Base-by-base conservation (phyloP, 2,329 filamentous ascomycete species). In the Helminthosporium solani region DNA sequence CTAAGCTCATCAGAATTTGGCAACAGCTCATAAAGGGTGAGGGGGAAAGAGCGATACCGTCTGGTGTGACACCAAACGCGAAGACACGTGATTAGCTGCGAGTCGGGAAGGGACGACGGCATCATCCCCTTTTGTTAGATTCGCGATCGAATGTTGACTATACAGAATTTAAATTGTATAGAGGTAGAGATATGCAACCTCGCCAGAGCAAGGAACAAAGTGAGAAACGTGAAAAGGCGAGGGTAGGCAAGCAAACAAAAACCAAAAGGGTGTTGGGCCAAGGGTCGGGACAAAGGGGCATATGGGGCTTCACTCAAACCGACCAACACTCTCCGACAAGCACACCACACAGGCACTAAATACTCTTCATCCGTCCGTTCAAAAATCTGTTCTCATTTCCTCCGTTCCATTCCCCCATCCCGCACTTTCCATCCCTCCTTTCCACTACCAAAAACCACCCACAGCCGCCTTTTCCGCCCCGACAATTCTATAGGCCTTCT, bases 391-490 rank as follows among this genome's bases (percentile, higher is more conserved):
- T 53, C 48, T 54, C 53, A 53, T 23, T 56, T 31, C 54, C 46
- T 60, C 35, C 34, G 12, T 7, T 27, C 50, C 53, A 51, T 45
- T 50, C 50, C 53, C 47, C 47, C 33, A 33, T 49, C 44, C 23
- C 23, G 23, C 23, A 25, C 33, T 50, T 53, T 49, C 47, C 52
- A 57, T 60, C 53, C 56, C 60, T 55, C 51, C 50, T 55, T 58
- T 56, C 56, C 49, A 51, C 61, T 55, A 56, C 56, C 60, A 65
- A 55, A 25, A 56, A 57, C 57, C 40, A 42, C 57, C 57, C 58
- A 64, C 54, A 59, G 61, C 62, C 63, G 61, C 57, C 63, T 61
- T n/a, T 61, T 60, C 58, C 55, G 52, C 55, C 55, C 49, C 52
- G 49, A 50, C 52, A 53, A 60, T 21, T 41, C 39, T 34, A 34